Evolutionary conservation across 2,329 filamentous ascomycete genomes (phyloP).

Genomic region (Penicillium vulpinum): DNA sequence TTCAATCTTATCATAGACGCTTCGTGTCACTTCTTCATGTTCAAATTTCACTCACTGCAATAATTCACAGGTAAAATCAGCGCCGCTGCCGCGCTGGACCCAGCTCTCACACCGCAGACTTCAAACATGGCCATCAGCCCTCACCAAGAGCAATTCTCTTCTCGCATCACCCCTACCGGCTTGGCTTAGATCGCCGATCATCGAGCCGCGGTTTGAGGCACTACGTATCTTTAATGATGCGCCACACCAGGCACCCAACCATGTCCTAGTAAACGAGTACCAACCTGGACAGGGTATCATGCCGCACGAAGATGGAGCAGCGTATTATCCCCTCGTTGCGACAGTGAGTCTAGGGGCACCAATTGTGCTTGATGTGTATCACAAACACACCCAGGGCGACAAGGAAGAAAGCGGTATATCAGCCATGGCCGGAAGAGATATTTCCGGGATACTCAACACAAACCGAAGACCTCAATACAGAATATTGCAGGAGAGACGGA

Average conservation of each 20-base stretch:
- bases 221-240: conserved; percentile 60
- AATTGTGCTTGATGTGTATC: conserved; percentile 75
- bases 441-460: neutral
- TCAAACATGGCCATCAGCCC: conserved; percentile 83
- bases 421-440: conserved; percentile 1
- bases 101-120: conserved; percentile 83
- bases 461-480: conserved; percentile 41
- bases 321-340: conserved; percentile 85
- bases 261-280: conserved; percentile 94
- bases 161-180: conserved; percentile 68
- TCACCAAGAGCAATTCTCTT: conserved; percentile 72
- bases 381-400: conserved; percentile 49
- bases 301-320: conserved; percentile 89
- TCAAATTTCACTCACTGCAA: conserved; percentile 2
- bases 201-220: conserved; percentile 54
- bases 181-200: conserved; percentile 72
- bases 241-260: conserved; percentile 77
- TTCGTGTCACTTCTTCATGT: neutral
- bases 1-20: neutral
- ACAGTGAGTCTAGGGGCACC: conserved; percentile 82
- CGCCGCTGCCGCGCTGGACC: conserved; percentile 79
- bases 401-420: conserved; percentile 18
- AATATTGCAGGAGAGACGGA: conserved; percentile 82
- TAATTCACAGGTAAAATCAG: conserved; percentile 47
- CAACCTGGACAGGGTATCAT: conserved; percentile 87